A percentile compares a stretch with the other conserved stretches of the same genome.
Conservation (phyloP, 176 grass and related monocot species). For the Phragmites australis region DNA sequence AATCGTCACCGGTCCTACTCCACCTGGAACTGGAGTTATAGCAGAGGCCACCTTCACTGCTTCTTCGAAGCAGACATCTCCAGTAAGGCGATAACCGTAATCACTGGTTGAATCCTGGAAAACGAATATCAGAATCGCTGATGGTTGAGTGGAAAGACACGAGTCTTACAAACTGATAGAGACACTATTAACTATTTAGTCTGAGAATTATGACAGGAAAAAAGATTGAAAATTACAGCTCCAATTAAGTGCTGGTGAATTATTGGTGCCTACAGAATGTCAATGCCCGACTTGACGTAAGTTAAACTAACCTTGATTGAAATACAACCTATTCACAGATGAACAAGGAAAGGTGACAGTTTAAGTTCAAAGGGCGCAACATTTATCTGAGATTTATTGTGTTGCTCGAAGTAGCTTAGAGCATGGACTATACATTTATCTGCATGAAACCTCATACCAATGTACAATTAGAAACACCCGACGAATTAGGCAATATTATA, state of each 20-base stretch:
- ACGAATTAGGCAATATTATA: not conserved
- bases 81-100: conserved; percentile 74
- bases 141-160: not conserved
- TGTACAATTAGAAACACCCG: not conserved
- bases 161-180: not conserved
- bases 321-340: too few species aligned
- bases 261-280: not conserved
- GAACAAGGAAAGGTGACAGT: not conserved
- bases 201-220: not conserved
- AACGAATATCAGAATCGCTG: not conserved
- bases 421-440: not conserved
- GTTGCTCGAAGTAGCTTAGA: not conserved
- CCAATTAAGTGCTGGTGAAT: not conserved
- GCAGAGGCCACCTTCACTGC: conserved; percentile 74
- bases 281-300: too few species aligned
- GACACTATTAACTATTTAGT: not conserved
- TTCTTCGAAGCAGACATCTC: conserved; percentile 93
- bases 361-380: not conserved
- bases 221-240: not conserved
- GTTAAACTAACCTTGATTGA: too few species aligned
- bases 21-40: conserved; percentile 94
- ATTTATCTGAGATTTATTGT: not conserved
- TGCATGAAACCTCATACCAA: not conserved
- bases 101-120: conserved; percentile 73
- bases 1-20: conserved; percentile 86